A percentile compares a stretch with the other conserved stretches of the same genome.
phyloP scores from a whole-genome alignment of 768 basidiomycete genomes.

The Astraeus odoratus region DNA sequence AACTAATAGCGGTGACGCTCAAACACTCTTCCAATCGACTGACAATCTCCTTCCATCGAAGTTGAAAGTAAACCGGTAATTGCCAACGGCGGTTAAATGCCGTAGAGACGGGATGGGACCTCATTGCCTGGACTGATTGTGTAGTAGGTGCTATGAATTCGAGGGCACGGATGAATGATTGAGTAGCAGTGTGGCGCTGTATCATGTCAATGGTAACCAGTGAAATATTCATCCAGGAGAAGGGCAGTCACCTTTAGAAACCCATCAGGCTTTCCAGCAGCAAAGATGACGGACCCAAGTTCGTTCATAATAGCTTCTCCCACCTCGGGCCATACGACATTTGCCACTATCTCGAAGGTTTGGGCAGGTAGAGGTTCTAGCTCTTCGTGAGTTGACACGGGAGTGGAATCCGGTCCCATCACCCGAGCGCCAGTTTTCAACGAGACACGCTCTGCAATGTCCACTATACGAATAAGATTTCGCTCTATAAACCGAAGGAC shows the following conservation, averaged over 20 bases:
- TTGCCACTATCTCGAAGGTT: constrained; percentile 79
- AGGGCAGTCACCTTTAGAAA: constrained; percentile 68
- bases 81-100: constrained; percentile 89
- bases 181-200: constrained; percentile 81
- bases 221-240: background rate
- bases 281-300: constrained; percentile 75
- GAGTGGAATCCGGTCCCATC: constrained; percentile 5
- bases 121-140: constrained; percentile 63
- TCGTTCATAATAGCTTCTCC: constrained; percentile 77
- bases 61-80: constrained; percentile 92
- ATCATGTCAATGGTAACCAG: constrained; percentile 4
- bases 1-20: constrained; percentile 34
- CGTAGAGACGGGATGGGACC: constrained; percentile 59
- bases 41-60: constrained; percentile 95
- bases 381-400: constrained; percentile 3
- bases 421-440: constrained; percentile 36
- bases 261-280: constrained; percentile 86
- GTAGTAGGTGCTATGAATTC: constrained; percentile 78
- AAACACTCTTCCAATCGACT: constrained; percentile 67
- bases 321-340: constrained; percentile 86
- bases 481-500: constrained; percentile 76
- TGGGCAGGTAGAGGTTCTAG: constrained; percentile 11
- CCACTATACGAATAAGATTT: constrained; percentile 69
- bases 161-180: constrained; percentile 73
- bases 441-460: constrained; percentile 62